Percentiles rank a stretch among this genome's conserved stretches.
These are phyloP conservation scores for Bacterosira constricta DNA, from an alignment of 108 stramenopile genomes.

Conservation along the genomic window DNA sequence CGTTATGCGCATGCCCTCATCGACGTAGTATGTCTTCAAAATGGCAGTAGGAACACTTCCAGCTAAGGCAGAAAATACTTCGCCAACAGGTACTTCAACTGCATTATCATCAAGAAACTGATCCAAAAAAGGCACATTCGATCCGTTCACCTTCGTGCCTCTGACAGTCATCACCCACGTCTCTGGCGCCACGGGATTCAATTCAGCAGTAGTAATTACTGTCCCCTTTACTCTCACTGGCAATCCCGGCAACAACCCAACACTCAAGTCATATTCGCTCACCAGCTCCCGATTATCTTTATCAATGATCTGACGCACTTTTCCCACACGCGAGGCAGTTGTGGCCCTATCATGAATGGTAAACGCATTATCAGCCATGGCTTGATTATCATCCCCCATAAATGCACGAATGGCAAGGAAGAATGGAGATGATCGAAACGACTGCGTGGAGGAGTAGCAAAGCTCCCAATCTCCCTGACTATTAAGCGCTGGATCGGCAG, in stretches of 20 bases:
- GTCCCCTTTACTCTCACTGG: slow-evolving; percentile 74
- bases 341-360: slow-evolving; percentile 79
- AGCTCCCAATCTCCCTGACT: slow-evolving; percentile 87
- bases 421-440: slow-evolving; percentile 84
- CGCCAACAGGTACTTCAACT: slow-evolving; percentile 76
- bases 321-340: slow-evolving; percentile 67
- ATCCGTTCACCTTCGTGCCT: slow-evolving; percentile 74
- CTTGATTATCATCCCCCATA: slow-evolving; percentile 65
- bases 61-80: slow-evolving; percentile 59
- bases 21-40: slow-evolving; percentile 76
- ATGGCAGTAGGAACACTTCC: slow-evolving; percentile 63
- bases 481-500: slow-evolving; percentile 65
- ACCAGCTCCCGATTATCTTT: slow-evolving; percentile 47
- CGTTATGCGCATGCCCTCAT: slow-evolving; percentile 84
- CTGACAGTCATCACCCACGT: slow-evolving; percentile 65
- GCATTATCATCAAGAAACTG: slow-evolving; percentile 67
- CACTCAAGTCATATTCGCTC: slow-evolving; percentile 78
- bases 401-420: slow-evolving; percentile 70
- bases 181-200: slow-evolving; percentile 62
- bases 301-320: slow-evolving; percentile 76
- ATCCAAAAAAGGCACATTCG: slow-evolving; percentile 82
- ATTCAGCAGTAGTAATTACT: slow-evolving; percentile 70
- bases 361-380: slow-evolving; percentile 72
- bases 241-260: slow-evolving; percentile 76
- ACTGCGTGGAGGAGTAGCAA: slow-evolving; percentile 75